Conservation (phyloP, 163 green algal genomes). For the Prototheca wickerhamii region DNA sequence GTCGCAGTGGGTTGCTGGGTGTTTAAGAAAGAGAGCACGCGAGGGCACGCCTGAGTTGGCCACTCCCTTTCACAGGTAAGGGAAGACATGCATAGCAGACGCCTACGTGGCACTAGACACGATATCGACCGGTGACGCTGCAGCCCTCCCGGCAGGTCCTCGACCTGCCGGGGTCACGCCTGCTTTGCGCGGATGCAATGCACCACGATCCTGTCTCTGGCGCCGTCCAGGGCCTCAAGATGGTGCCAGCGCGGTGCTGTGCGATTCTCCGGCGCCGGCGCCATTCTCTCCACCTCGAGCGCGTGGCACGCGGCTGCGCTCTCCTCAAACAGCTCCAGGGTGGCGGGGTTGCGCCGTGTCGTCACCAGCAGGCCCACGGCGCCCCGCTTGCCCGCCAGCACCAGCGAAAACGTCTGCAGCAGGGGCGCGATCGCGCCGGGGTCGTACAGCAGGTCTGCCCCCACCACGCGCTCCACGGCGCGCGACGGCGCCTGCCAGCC, state of each 20-base stretch:
- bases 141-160: no score
- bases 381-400: constrained; percentile 6
- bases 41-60: no score
- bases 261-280: no score
- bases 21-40: no score
- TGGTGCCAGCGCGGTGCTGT: neutral
- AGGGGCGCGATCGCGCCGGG: constrained; percentile 18
- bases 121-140: no score
- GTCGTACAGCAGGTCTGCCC: constrained; percentile 36
- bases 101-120: no score
- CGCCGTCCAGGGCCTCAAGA: constrained; percentile 5
- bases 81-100: no score
- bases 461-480: constrained; percentile 19
- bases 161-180: no score
- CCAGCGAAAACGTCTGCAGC: constrained; percentile 9
- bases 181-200: constrained; percentile 6
- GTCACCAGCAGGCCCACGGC: constrained; percentile 14
- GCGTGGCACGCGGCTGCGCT: neutral
- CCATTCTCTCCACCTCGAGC: no score
- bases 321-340: constrained; percentile 6
- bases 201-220: constrained; percentile 10
- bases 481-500: neutral
- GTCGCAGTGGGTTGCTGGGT: no score
- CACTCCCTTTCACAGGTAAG: no score
- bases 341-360: constrained; percentile 15